A percentile compares a stretch with the other conserved stretches of the same genome.
Evolutionary conservation across 179 eudicot genomes (phyloP).

Genomic region (Vitellaria paradoxa): DNA sequence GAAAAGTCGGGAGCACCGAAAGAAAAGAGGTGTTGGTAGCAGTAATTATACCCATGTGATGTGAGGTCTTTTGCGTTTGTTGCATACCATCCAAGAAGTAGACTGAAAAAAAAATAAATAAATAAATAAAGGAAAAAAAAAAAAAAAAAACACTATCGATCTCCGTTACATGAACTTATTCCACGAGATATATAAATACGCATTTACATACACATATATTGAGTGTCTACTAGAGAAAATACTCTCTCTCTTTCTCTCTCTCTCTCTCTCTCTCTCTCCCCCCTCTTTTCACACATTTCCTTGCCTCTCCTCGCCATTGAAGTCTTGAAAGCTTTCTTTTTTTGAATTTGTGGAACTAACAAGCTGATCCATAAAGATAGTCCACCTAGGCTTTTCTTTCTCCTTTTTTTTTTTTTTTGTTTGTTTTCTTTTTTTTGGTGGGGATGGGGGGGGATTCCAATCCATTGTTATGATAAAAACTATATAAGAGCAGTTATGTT

Average conservation of each 20-base stretch:
- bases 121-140: no score
- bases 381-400: no score
- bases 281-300: no score
- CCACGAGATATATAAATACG: background rate
- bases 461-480: no score
- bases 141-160: background rate
- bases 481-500: no score
- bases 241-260: background rate
- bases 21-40: constrained; percentile 15
- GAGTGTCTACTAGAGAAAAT: background rate
- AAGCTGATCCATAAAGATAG: no score
- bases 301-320: no score
- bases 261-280: no score
- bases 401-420: no score
- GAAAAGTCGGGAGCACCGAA: constrained; percentile 27
- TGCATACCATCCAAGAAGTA: background rate
- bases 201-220: background rate
- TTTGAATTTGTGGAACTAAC: background rate
- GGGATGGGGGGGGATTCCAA: no score
- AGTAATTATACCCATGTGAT: constrained; percentile 6
- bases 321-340: background rate
- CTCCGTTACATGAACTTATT: background rate
- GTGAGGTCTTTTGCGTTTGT: background rate
- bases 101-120: no score
- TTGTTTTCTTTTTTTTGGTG: no score